Conservation (phyloP, 805 yeast species). For the Komagataella kurtzmanii region DNA sequence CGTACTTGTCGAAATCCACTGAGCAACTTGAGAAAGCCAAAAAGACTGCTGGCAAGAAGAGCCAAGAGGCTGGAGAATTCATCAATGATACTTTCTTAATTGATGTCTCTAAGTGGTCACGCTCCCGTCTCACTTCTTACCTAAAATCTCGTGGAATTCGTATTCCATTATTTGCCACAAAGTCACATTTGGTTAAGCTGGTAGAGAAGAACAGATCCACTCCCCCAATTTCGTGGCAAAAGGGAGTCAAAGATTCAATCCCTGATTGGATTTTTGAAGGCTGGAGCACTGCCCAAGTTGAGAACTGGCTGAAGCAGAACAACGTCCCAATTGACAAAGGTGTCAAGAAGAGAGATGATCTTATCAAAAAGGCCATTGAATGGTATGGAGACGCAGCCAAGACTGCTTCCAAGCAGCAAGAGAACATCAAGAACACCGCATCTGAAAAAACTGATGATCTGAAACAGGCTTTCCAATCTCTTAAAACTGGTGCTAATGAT, state of each 20-base stretch:
- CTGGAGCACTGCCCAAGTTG: conserved; percentile 22
- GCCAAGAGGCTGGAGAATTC: conserved; percentile 15
- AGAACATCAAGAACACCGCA: conserved; percentile 5
- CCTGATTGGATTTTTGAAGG: conserved; percentile 20
- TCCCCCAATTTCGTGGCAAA: conserved; percentile 12
- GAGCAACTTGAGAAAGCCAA: background rate
- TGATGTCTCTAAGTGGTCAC: conserved; percentile 33
- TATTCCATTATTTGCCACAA: conserved; percentile 25
- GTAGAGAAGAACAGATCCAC: conserved; percentile 23
- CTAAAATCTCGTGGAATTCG: conserved; percentile 25
- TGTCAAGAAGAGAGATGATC: conserved; percentile 11
- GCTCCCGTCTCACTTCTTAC: conserved; percentile 26
- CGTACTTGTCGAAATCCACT: conserved; percentile 22
- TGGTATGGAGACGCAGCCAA: conserved; percentile 5
- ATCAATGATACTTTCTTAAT: conserved; percentile 31
- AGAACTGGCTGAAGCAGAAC: conserved; percentile 24
- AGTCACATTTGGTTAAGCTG: conserved; percentile 22
- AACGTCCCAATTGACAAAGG: conserved; percentile 12
- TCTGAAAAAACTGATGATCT: conserved; percentile 8
- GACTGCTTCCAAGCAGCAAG: conserved; percentile 3
- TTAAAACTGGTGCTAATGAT: conserved; percentile 4
- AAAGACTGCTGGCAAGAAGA: background rate
- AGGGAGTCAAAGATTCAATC: conserved; percentile 12
- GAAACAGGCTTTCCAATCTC: conserved; percentile 4
- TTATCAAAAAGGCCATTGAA: conserved; percentile 10